These are phyloP conservation scores for Ustilago sp. DNA, from an alignment of 1,284 basidiomycete genomes.

Conservation along the genomic window DNA sequence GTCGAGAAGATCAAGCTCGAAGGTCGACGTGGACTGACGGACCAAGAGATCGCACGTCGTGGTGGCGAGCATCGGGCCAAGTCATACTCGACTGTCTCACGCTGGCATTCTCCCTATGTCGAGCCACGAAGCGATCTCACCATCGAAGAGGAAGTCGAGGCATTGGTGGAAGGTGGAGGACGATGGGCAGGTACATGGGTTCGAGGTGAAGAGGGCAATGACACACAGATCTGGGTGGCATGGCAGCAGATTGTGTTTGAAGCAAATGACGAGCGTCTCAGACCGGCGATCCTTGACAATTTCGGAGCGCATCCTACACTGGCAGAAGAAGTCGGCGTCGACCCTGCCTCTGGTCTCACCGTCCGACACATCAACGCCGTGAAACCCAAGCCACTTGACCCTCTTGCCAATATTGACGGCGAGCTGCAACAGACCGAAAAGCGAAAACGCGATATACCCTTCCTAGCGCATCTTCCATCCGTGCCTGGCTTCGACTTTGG, in stretches of 20 bases:
- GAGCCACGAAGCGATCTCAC: constrained; percentile 79
- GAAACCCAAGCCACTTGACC: constrained; percentile 3
- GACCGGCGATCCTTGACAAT: constrained; percentile 9
- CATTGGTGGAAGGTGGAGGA: constrained; percentile 84
- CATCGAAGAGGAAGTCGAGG: constrained; percentile 83
- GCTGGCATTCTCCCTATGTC: constrained; percentile 83
- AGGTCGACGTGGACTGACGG: constrained; percentile 69
- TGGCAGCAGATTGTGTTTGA: constrained; percentile 68
- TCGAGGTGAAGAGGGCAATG: constrained; percentile 53
- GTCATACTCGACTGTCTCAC: constrained; percentile 86
- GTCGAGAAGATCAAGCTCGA: constrained; percentile 76
- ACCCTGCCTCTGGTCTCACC: constrained; percentile 49
- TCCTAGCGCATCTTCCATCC: constrained; percentile 71
- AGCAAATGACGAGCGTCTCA: constrained; percentile 63
- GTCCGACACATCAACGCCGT: constrained; percentile 69
- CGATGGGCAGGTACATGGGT: constrained; percentile 73
- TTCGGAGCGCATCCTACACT: constrained; percentile 26
- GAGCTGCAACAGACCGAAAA: constrained; percentile 7
- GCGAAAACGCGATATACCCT: constrained; percentile 39
- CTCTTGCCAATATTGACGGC: constrained; percentile 16
- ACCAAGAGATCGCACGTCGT: constrained; percentile 66
- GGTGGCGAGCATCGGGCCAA: constrained; percentile 72
- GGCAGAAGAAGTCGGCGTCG: constrained; percentile 50
- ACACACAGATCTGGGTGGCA: constrained; percentile 54
- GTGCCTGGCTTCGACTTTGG: constrained; percentile 53